A percentile compares a stretch with the other conserved stretches of the same genome.
These are phyloP conservation scores for Punica granatum DNA, from an alignment of 345 rosid species.

Conservation along the genomic window DNA sequence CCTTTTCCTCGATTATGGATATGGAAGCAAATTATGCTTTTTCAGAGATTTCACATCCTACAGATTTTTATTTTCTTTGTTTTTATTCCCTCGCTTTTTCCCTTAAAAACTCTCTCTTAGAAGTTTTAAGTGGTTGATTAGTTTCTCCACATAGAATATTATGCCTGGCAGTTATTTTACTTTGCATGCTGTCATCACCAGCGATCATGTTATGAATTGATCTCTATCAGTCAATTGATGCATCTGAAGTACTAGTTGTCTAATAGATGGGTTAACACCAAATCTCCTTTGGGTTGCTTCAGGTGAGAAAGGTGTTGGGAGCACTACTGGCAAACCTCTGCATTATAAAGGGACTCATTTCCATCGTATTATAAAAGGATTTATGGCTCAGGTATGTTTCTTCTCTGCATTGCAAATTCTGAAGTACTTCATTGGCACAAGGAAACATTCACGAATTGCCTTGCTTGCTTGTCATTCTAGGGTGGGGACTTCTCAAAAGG, in stretches of 20 bases:
- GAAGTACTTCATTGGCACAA: not conserved
- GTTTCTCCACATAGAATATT: not conserved
- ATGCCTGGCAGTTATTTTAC: not conserved
- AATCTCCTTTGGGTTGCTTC: constrained; percentile 16
- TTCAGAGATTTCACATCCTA: not conserved
- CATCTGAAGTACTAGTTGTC: not conserved
- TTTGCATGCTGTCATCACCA: too few relatives aligned
- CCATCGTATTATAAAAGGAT: constrained; percentile 89
- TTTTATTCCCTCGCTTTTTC: not conserved
- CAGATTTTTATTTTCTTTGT: not conserved
- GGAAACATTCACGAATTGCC: not conserved
- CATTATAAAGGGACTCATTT: constrained; percentile 75
- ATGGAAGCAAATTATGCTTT: too few relatives aligned
- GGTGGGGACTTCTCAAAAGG: constrained; percentile 94
- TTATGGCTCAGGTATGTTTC: constrained; percentile 87
- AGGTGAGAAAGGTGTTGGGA: constrained; percentile 92
- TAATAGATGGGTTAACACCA: not conserved
- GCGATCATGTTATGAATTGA: too few relatives aligned
- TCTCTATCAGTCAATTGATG: not conserved
- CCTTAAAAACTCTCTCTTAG: not conserved
- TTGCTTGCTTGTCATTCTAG: constrained; percentile 29
- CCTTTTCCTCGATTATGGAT: too few relatives aligned
- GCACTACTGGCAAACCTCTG: constrained; percentile 72
- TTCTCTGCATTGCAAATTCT: constrained; percentile 3
- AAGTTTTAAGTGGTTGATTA: not conserved